A percentile compares a stretch with the other conserved stretches of the same genome.
phyloP scores from a whole-genome alignment of 2,329 filamentous ascomycete genomes.

The Hymenoscyphus albidus region DNA sequence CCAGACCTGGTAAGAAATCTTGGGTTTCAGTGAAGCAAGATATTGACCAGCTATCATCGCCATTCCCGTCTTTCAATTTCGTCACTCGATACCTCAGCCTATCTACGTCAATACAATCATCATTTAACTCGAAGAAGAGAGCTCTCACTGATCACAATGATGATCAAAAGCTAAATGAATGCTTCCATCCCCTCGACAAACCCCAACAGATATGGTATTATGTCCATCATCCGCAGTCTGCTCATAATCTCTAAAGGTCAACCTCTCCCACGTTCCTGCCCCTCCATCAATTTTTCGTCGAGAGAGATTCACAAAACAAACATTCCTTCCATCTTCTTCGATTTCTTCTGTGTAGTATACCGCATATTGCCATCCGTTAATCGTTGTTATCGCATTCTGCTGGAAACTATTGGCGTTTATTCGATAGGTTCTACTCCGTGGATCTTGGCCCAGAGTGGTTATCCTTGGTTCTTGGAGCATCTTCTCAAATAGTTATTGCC shows the following conservation, averaged over 20 bases:
- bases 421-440: slow-evolving; percentile 22
- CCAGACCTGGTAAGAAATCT: slow-evolving; percentile 24
- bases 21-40: slow-evolving; percentile 22
- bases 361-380: slow-evolving; percentile 26
- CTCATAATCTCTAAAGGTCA: slow-evolving; percentile 26
- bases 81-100: slow-evolving; percentile 27
- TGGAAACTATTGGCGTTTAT: slow-evolving; percentile 30
- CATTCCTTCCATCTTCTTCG: neutral
- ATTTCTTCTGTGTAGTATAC: slow-evolving; percentile 23
- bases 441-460: slow-evolving; percentile 22
- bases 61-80: neutral
- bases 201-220: slow-evolving; percentile 27
- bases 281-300: slow-evolving; percentile 10
- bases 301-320: slow-evolving; percentile 21
- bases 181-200: slow-evolving; percentile 27
- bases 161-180: slow-evolving; percentile 30
- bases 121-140: neutral
- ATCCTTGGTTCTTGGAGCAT: slow-evolving; percentile 17
- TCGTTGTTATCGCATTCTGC: slow-evolving; percentile 26
- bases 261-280: slow-evolving; percentile 18
- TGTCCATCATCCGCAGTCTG: slow-evolving; percentile 28
- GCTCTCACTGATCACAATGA: slow-evolving; percentile 27
- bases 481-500: neutral
- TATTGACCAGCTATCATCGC: slow-evolving; percentile 16
- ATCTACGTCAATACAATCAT: neutral